These are phyloP conservation scores for Begonia masoniana DNA, from an alignment of 306 rosid species.

Conservation along the genomic window DNA sequence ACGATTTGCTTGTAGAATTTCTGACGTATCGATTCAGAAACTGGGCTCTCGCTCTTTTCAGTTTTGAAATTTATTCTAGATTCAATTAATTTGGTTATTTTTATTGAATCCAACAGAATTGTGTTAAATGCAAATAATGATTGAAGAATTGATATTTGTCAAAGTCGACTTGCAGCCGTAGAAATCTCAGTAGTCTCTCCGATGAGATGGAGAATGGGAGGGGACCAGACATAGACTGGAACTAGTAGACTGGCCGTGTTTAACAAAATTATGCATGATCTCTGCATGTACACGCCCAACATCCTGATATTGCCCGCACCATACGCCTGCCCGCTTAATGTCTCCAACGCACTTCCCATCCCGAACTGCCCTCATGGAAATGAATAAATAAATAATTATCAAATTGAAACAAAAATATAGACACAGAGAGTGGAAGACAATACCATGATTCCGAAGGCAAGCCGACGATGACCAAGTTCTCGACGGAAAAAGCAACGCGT, in stretches of 20 bases:
- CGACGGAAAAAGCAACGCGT: conserved; percentile 74
- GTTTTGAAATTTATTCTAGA: too few relatives aligned
- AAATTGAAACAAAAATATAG: background rate
- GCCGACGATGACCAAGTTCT: conserved; percentile 78
- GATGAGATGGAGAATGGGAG: conserved; percentile 25
- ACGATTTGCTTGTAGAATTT: too few relatives aligned
- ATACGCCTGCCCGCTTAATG: conserved; percentile 67
- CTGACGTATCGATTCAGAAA: too few relatives aligned
- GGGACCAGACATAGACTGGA: conserved; percentile 44
- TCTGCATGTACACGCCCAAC: conserved; percentile 75
- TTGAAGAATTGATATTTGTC: background rate
- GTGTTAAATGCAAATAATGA: background rate
- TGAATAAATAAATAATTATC: background rate
- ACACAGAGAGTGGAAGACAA: background rate
- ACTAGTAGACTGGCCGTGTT: conserved; percentile 20
- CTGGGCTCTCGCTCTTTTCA: too few relatives aligned
- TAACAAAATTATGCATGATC: conserved; percentile 61
- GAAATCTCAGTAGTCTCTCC: conserved; percentile 26
- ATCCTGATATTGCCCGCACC: conserved; percentile 61
- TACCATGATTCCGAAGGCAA: conserved; percentile 70
- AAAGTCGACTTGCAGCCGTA: background rate
- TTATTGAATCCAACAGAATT: too few relatives aligned
- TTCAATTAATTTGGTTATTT: too few relatives aligned
- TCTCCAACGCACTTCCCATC: conserved; percentile 84
- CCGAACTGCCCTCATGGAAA: conserved; percentile 58